Base-by-base conservation (phyloP, 257 asterid species). In the Solanum sejunctum region DNA sequence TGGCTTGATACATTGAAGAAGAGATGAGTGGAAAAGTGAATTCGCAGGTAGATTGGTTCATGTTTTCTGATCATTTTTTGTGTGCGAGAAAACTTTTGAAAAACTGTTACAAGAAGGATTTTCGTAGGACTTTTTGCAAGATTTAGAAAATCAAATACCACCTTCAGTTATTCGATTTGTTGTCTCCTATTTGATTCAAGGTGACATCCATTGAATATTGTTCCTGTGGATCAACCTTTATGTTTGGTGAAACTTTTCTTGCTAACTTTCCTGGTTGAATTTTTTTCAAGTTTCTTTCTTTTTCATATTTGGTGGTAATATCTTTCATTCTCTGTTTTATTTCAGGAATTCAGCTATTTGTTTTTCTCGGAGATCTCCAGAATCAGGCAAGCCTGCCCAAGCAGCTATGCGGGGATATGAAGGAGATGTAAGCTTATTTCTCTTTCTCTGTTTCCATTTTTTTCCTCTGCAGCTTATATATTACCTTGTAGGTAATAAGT, bases 331-430 rank as follows among this genome's bases (percentile, higher is more conserved):
- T 77, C 60, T 77, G 47, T 26, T 77, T 77, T 51, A 51, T 77
- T 23, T 77, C 82, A 77, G 47, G 63, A 77, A 51, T 51, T 77
- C 13, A n/a, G n/a, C 82, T 51, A 15, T 49, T 77, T 51, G 26
- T 20, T 77, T n/a, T 16, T 77, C 63, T 21, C 23, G 20, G 45
- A 51, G 45, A 7, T 51, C 10, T 77, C 47, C 63, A 77, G 16
- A 16, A 32, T 51, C 82, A 51, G 63, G 10, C 52, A 16, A 77
- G 21, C 82, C 1, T 10, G 26, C 20, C 45, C 23, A 23, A 77
- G 82, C 82, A 77, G 89, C 90, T 75, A 91, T 91, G 96, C 85
- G 87, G 82, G 90, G 89, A 41, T 92, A 92, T 86, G 92, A 43
- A 79, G 84, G 92, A 89, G 89, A 92, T 90, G 97, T 93, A 88